Evolutionary conservation across 2,329 filamentous ascomycete species (phyloP).

Genomic region (Alternaria sp.): DNA sequence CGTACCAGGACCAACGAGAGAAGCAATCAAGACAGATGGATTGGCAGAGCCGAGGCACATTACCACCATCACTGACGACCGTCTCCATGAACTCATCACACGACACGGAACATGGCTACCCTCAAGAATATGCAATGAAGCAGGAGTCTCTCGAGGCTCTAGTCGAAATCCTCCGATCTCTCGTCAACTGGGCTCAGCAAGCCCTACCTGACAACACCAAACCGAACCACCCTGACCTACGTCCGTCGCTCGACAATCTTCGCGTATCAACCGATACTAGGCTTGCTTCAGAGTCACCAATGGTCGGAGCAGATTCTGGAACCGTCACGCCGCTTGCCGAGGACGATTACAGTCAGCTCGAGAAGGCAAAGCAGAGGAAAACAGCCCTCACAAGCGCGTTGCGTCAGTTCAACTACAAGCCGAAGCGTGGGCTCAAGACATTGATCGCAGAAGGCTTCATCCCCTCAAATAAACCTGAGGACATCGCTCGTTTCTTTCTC

Average conservation of each 20-base stretch:
- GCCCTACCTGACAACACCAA: slow-evolving; percentile 58
- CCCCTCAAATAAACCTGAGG: slow-evolving; percentile 73
- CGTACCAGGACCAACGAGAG: slow-evolving; percentile 79
- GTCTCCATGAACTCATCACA: slow-evolving; percentile 68
- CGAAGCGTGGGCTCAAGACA: slow-evolving; percentile 88
- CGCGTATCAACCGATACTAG: slow-evolving; percentile 79
- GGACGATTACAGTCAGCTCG: slow-evolving; percentile 92
- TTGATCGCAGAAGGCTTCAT: slow-evolving; percentile 89
- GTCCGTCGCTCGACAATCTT: slow-evolving; percentile 64
- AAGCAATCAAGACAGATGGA: slow-evolving; percentile 69
- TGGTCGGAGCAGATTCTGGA: slow-evolving; percentile 58
- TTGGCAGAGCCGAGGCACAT: slow-evolving; percentile 84
- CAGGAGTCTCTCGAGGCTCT: slow-evolving; percentile 86
- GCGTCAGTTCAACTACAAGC: slow-evolving; percentile 95
- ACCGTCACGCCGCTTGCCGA: slow-evolving; percentile 61
- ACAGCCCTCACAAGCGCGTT: slow-evolving; percentile 90
- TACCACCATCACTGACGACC: slow-evolving; percentile 86
- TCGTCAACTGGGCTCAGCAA: slow-evolving; percentile 92
- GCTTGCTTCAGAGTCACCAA: slow-evolving; percentile 66
- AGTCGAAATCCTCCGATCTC: slow-evolving; percentile 84
- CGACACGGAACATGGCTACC: slow-evolving; percentile 73
- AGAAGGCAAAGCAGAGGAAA: slow-evolving; percentile 92
- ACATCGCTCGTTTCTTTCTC: slow-evolving; percentile 84
- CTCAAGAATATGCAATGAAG: slow-evolving; percentile 90
- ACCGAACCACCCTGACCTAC: slow-evolving; percentile 51